Evolutionary conservation across 2,329 filamentous ascomycete genomes (phyloP).

Genomic region (Penicillium polonicum): DNA sequence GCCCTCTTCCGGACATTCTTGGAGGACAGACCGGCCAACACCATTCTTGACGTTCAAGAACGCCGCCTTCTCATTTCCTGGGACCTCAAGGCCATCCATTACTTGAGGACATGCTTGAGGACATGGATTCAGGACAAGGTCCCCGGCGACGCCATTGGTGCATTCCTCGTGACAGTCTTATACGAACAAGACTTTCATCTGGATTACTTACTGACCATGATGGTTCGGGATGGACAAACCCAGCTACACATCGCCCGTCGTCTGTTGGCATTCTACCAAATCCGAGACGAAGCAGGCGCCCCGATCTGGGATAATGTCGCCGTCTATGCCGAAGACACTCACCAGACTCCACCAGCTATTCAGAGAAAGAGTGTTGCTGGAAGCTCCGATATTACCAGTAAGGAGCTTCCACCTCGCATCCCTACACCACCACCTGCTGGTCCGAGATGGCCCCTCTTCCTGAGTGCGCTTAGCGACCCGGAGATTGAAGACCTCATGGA

Average conservation of each 20-base stretch:
- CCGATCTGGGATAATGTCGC: background rate
- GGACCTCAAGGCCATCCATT: conserved; percentile 1
- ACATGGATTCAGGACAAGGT: background rate
- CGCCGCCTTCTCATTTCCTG: conserved; percentile 1
- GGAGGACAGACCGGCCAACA: background rate
- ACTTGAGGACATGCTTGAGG: background rate
- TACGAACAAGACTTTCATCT: conserved; percentile 6
- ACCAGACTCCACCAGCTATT: background rate
- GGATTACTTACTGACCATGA: background rate
- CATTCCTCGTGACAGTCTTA: conserved; percentile 1
- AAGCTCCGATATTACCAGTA: too few species aligned
- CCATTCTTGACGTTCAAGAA: background rate
- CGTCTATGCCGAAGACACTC: background rate
- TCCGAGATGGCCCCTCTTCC: conserved; percentile 2
- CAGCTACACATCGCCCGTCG: conserved; percentile 1
- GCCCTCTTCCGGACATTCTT: conserved; percentile 1
- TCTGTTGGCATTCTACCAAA: conserved; percentile 1
- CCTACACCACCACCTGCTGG: background rate
- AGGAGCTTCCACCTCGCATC: background rate
- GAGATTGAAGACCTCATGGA: background rate
- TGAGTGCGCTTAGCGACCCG: background rate
- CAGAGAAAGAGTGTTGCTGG: background rate
- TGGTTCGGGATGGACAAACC: background rate
- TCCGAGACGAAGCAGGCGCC: background rate
- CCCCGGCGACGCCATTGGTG: conserved; percentile 5